phyloP scores from a whole-genome alignment of 2,329 filamentous ascomycete genomes.

The Pseudophaeomoniella oleicola region DNA sequence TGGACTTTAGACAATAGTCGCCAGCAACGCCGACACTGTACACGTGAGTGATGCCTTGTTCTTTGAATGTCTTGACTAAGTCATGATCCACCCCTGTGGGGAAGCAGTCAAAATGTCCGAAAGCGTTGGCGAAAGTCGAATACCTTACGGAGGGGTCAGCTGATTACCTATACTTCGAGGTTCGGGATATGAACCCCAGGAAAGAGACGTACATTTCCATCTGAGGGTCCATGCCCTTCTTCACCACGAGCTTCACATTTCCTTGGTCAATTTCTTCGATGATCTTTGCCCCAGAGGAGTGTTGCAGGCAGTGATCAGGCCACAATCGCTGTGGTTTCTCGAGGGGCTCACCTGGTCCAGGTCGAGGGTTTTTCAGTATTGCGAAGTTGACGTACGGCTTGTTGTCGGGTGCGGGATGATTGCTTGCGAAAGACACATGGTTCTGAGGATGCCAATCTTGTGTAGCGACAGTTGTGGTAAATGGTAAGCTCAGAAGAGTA shows the following conservation, averaged over 20 bases:
- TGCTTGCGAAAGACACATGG: conserved; percentile 80
- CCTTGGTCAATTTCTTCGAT: conserved; percentile 52
- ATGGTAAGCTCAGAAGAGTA: conserved; percentile 54
- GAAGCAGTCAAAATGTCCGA: conserved; percentile 32
- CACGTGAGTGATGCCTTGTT: conserved; percentile 55
- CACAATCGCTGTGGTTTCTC: conserved; percentile 59
- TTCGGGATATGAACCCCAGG: neutral
- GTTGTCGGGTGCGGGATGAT: conserved; percentile 51
- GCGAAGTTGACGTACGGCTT: conserved; percentile 52
- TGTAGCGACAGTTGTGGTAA: conserved; percentile 66
- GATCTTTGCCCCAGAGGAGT: conserved; percentile 56
- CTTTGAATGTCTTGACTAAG: conserved; percentile 43
- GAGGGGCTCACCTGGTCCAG: conserved; percentile 30
- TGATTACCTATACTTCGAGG: neutral
- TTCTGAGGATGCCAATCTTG: conserved; percentile 75
- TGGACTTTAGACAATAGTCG: conserved; percentile 78
- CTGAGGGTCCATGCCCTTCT: conserved; percentile 60
- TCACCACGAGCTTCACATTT: conserved; percentile 50
- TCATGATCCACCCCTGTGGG: conserved; percentile 35
- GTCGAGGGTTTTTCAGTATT: conserved; percentile 37
- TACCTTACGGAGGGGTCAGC: neutral
- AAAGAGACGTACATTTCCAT: conserved; percentile 68
- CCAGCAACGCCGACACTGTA: conserved; percentile 75
- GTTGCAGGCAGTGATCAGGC: conserved; percentile 80
- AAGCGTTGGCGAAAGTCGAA: conserved; percentile 74